Base-by-base conservation (phyloP, 2,329 filamentous ascomycete species). In the Monilinia fructicola region DNA sequence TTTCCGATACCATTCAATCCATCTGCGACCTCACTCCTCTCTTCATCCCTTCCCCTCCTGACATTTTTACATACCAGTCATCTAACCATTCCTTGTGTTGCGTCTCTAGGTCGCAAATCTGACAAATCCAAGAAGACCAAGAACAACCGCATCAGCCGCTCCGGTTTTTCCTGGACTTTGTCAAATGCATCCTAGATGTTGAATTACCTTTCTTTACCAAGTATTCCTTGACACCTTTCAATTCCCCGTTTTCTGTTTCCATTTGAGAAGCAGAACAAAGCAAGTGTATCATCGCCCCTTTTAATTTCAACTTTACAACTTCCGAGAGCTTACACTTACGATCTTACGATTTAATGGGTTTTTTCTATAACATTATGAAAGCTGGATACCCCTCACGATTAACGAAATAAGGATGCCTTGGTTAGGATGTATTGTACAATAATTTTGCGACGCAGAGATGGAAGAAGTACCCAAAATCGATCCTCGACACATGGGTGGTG, bases 21-120 rank as follows among this genome's bases (percentile, higher is more conserved):
- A 46, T 35, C n/a, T 56, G n/a, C 31, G 14, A 31, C 38, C 21
- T 14, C 38, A n/a, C 9, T 58, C 38, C n/a, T 10, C 21, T 9
- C 52, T 16, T 38, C 16, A 16, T 16, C 23, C 18, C 21, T 9
- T 21, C 26, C 7, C 16, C 21, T 12, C 23, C 21, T 53, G 10
- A 23, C 38, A 28, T 16, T 35, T 12, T 2, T 46, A n/a, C 21
- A 18, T 18, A n/a, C 31, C 18, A 61, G 5, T 46, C 5, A 23
- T 66, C 64, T 66, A 66, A 66, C 48, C 40, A 21, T 9, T 31
- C 35, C 11, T 35, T 28, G 64, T 61, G 64, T 66, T 54, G 55
- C 46, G 38, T 26, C 26, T 66, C 26, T 66, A 66, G 64, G 64
- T 61, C 54, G 50, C 28, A 61, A 61, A 50, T 61, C 44, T 18